These are phyloP conservation scores for Xerocomellus amylosporus DNA, from an alignment of 768 basidiomycete genomes.

Conservation along the genomic window DNA sequence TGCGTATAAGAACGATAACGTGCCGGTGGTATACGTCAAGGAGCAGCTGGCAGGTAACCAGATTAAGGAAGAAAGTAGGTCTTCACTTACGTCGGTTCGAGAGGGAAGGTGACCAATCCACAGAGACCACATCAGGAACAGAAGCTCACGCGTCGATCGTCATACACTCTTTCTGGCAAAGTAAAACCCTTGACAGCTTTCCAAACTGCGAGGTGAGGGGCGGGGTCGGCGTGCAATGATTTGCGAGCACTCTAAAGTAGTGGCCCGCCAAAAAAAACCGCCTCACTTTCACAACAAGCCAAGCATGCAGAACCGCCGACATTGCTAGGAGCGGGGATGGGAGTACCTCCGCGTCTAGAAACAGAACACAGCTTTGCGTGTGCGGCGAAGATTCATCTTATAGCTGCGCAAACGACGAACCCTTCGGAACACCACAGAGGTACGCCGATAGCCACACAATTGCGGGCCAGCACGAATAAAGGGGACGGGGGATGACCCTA, in stretches of 20 bases:
- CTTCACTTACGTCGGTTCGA: constrained; percentile 14
- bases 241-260: neutral
- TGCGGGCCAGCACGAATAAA: constrained; percentile 5
- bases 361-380: constrained; percentile 11
- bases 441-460: neutral
- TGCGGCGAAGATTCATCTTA: constrained; percentile 24
- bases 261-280: neutral
- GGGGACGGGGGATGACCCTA: constrained; percentile 9
- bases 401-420: constrained; percentile 20
- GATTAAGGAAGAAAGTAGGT: constrained; percentile 5
- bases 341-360: constrained; percentile 2
- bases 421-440: constrained; percentile 8
- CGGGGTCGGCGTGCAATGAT: constrained; percentile 1
- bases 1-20: constrained; percentile 13
- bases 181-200: constrained; percentile 22
- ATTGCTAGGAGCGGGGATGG: neutral
- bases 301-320: neutral
- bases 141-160: constrained; percentile 28
- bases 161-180: constrained; percentile 15
- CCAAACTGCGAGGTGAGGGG: constrained; percentile 10
- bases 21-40: constrained; percentile 27
- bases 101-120: constrained; percentile 7
- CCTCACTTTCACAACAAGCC: neutral
- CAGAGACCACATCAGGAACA: constrained; percentile 24
- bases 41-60: neutral